These are phyloP conservation scores for Knoxia roxburghii DNA, from an alignment of 257 asterid species.

Conservation along the genomic window DNA sequence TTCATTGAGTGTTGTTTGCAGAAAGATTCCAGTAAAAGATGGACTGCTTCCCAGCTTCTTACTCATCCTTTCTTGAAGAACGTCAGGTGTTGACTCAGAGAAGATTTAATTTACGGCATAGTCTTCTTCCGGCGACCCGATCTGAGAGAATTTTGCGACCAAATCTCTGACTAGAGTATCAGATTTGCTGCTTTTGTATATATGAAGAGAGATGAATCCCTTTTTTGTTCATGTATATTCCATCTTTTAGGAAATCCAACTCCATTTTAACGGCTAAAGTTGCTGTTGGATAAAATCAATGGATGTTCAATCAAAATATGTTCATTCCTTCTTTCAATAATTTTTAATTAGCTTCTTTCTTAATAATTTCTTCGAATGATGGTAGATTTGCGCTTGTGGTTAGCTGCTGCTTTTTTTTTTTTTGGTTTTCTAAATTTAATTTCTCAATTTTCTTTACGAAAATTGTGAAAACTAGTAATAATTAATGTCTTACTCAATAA, in stretches of 20 bases:
- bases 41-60: constrained; percentile 58
- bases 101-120: background rate
- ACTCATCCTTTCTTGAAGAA: constrained; percentile 52
- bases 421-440: too few species aligned
- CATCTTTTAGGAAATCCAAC: constrained; percentile 2
- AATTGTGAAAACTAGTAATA: too few species aligned
- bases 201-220: constrained; percentile 9
- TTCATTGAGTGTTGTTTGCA: constrained; percentile 75
- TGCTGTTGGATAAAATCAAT: constrained; percentile 10
- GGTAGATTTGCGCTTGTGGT: background rate
- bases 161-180: background rate
- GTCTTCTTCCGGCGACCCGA: background rate
- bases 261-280: constrained; percentile 13
- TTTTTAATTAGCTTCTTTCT: background rate
- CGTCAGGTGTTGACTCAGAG: background rate
- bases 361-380: background rate
- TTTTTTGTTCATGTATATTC: constrained; percentile 15
- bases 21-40: constrained; percentile 72
- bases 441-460: too few species aligned
- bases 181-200: constrained; percentile 3
- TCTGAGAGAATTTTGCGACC: background rate
- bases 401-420: too few species aligned
- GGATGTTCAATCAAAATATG: constrained; percentile 6
- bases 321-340: background rate
- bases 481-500: too few species aligned